Evolutionary conservation across 371 early-diverging fungal genomes (phyloP).

Genomic region (Batrachochytrium dendrobatidis): DNA sequence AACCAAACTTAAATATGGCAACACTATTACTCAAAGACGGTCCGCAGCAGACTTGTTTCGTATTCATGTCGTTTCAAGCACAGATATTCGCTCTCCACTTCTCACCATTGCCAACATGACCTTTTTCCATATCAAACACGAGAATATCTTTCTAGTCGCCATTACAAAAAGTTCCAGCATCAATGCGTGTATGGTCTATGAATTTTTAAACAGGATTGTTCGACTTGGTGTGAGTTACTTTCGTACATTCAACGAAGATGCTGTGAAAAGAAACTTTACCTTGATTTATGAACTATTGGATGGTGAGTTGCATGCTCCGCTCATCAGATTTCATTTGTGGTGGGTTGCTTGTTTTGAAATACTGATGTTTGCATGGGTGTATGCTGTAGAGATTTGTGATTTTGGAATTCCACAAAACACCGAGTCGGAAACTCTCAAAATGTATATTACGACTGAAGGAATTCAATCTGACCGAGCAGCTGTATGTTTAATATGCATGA

Average conservation of each 20-base stretch:
- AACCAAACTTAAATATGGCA: too few relatives aligned
- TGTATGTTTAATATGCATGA: too few relatives aligned
- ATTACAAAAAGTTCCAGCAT: constrained; percentile 78
- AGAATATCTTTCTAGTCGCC: constrained; percentile 81
- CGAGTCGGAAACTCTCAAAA: constrained; percentile 78
- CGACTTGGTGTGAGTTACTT: constrained; percentile 74
- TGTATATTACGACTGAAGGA: constrained; percentile 83
- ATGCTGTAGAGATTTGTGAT: constrained; percentile 70
- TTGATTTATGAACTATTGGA: constrained; percentile 86
- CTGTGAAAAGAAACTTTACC: constrained; percentile 85
- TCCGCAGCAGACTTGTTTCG: constrained; percentile 92
- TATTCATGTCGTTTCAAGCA: constrained; percentile 90
- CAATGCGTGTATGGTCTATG: constrained; percentile 77
- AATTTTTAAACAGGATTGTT: constrained; percentile 73
- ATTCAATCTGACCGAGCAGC: constrained; percentile 71
- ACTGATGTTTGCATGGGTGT: too few relatives aligned
- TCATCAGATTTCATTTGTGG: not conserved
- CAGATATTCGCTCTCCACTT: constrained; percentile 84
- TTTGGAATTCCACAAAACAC: constrained; percentile 89
- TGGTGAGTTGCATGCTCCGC: constrained; percentile 44
- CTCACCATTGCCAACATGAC: constrained; percentile 80
- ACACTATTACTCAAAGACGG: constrained; percentile 53
- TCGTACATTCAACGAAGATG: constrained; percentile 81
- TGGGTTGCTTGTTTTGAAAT: not conserved
- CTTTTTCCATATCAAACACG: constrained; percentile 84